These are phyloP conservation scores for Articulospora tetracladia DNA, from an alignment of 495 filamentous ascomycete species.

Conservation along the genomic window DNA sequence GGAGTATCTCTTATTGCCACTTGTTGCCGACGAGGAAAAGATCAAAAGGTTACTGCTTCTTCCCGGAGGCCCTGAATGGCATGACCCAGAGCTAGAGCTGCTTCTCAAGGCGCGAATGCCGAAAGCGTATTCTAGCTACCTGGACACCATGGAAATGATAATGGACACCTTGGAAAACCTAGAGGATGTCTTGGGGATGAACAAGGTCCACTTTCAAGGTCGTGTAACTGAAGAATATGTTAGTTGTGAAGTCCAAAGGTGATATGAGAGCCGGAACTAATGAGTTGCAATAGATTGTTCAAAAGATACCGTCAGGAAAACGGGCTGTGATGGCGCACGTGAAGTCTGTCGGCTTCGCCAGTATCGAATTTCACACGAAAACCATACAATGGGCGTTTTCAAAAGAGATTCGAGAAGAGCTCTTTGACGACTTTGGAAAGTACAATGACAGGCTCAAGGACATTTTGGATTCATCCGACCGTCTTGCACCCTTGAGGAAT, in stretches of 20 bases:
- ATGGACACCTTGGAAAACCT: slow-evolving; percentile 15
- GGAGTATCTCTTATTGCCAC: slow-evolving; percentile 26
- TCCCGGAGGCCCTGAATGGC: slow-evolving; percentile 9
- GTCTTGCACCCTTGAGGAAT: slow-evolving; percentile 3
- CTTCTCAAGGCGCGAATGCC: slow-evolving; percentile 10
- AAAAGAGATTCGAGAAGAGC: slow-evolving; percentile 9
- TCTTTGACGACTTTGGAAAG: slow-evolving; percentile 9
- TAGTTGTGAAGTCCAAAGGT: background rate
- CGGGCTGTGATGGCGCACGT: background rate
- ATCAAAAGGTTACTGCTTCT: slow-evolving; percentile 1
- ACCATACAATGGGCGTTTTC: slow-evolving; percentile 8
- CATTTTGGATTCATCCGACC: slow-evolving; percentile 7
- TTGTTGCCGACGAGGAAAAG: slow-evolving; percentile 27
- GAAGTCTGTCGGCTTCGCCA: background rate
- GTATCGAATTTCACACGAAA: slow-evolving; percentile 7
- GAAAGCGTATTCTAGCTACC: slow-evolving; percentile 8
- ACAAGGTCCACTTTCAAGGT: slow-evolving; percentile 23
- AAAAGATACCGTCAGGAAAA: background rate
- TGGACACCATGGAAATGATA: slow-evolving; percentile 14
- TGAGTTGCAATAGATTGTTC: background rate
- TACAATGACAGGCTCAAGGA: slow-evolving; percentile 2
- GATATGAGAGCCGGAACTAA: background rate
- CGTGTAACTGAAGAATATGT: slow-evolving; percentile 11
- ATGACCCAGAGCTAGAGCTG: slow-evolving; percentile 9
- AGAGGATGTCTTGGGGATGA: slow-evolving; percentile 21